Evolutionary conservation across 2,329 filamentous ascomycete genomes (phyloP).

Genomic region (Botrytis deweyae): DNA sequence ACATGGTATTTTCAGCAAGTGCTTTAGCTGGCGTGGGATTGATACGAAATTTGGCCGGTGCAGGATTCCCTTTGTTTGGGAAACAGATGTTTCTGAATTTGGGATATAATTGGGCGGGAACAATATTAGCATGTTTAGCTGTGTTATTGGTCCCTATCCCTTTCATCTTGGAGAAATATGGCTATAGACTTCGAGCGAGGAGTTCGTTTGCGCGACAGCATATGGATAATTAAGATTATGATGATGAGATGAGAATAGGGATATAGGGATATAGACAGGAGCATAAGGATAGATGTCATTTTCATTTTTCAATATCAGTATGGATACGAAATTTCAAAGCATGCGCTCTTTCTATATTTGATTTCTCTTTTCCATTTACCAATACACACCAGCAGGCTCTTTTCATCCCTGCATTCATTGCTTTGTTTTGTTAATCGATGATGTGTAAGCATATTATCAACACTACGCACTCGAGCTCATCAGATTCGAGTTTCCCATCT

Average conservation of each 20-base stretch:
- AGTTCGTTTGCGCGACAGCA: slow-evolving; percentile 33
- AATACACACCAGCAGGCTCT: neutral
- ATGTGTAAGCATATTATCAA: too few species aligned
- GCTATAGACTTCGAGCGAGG: slow-evolving; percentile 32
- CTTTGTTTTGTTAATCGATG: neutral
- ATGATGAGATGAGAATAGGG: neutral
- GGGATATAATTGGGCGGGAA: slow-evolving; percentile 43
- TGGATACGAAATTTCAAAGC: neutral
- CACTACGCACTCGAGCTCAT: too few species aligned
- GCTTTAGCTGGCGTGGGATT: slow-evolving; percentile 45
- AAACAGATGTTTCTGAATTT: slow-evolving; percentile 40
- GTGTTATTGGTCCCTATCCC: slow-evolving; percentile 41
- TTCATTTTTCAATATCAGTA: neutral
- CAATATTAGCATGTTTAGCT: slow-evolving; percentile 41
- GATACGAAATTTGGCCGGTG: slow-evolving; percentile 43
- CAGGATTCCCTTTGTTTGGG: slow-evolving; percentile 43
- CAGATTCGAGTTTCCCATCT: too few species aligned
- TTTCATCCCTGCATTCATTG: neutral
- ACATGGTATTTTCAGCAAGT: slow-evolving; percentile 45
- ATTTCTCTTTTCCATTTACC: neutral
- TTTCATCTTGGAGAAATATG: slow-evolving; percentile 36
- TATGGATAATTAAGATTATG: slow-evolving; percentile 19
- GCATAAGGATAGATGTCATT: neutral
- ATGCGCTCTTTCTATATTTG: neutral
- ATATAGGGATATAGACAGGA: neutral